Evolutionary conservation across 2,329 filamentous ascomycete genomes (phyloP).

Genomic region (Fusarium solani-melongenae): DNA sequence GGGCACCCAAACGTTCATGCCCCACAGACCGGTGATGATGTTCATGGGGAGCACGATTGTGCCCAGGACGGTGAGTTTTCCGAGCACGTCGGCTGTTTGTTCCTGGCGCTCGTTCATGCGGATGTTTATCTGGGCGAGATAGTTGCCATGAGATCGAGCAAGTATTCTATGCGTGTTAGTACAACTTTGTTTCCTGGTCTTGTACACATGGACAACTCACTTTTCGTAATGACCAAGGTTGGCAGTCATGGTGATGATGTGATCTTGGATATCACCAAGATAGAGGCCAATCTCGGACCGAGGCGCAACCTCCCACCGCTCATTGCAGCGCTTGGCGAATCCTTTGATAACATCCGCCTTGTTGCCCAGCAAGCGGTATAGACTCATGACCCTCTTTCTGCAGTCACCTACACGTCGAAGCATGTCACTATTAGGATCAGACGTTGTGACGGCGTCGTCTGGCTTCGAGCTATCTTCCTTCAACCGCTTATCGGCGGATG

Average conservation of each 20-base stretch:
- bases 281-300: conserved; percentile 97
- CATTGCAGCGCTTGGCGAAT: conserved; percentile 97
- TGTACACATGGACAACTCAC: conserved; percentile 60
- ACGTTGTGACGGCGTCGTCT: conserved; percentile 56
- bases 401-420: conserved; percentile 91
- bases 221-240: conserved; percentile 97
- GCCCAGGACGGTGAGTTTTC: conserved; percentile 93
- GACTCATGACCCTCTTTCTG: conserved; percentile 95
- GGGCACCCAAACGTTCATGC: conserved; percentile 97
- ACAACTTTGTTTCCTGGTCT: background rate
- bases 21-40: conserved; percentile 98
- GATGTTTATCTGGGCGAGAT: conserved; percentile 99
- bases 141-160: conserved; percentile 92
- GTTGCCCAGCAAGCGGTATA: conserved; percentile 92
- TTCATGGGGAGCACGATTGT: conserved; percentile 99
- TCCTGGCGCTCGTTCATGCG: conserved; percentile 98
- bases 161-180: conserved; percentile 71
- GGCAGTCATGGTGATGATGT: conserved; percentile 98
- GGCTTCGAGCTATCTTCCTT: conserved; percentile 59
- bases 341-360: conserved; percentile 99
- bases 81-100: conserved; percentile 92
- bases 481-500: conserved; percentile 58
- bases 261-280: conserved; percentile 97
- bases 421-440: conserved; percentile 78
- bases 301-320: conserved; percentile 96